Base-by-base conservation (phyloP, 176 grass and related monocot genomes). In the Ensete ventricosum region DNA sequence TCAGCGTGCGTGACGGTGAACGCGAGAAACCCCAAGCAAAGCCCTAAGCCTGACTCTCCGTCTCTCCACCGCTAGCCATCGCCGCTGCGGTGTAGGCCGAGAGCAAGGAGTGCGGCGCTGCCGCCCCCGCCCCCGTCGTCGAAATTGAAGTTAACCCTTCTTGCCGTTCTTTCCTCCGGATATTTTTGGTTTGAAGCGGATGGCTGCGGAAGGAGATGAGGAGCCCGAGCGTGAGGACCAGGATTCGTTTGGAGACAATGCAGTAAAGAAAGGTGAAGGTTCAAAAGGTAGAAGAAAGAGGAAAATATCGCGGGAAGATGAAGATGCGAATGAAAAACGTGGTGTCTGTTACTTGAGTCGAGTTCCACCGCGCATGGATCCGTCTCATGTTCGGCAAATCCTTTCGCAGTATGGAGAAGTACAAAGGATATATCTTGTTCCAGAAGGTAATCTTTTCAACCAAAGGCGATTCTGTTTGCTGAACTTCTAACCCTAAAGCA, bases 331-430 rank as follows among this genome's bases (percentile, higher is more conserved):
- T 19, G 78, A 83, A 55, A 98, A 85, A 76, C 88, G 84, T 62
- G 94, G 95, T 54, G 84, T 98, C 19, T 89, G 90, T 82, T 98
- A 91, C 67, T 82, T 98, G 80, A 98, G 95, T 80, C 88, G 95
- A 77, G 34, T 98, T 84, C 88, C 90, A 9, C 95, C 95, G 14
- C 76, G 90, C 73, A 98, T 98, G 94, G 90, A 93, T 64, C 95
- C 95, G 51, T 91, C 86, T 43, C 90, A 93, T 73, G 50, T 93
- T 74, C 95, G 95, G 21, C 95, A 91, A 71, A 86, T 93, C 71
- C 78, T 98, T 77, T 98, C 95, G 79, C 86, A 79, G 48, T 91
- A 84, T 83, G 95, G 90, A 78, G 94, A 98, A 55, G 70, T 91
- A 80, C 86, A 87, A 12, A 84, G 95, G 82, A 87, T 98, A 69